Evolutionary conservation across 139 green algal species (phyloP).

Genomic region (Mesotaenium endlicherianum): DNA sequence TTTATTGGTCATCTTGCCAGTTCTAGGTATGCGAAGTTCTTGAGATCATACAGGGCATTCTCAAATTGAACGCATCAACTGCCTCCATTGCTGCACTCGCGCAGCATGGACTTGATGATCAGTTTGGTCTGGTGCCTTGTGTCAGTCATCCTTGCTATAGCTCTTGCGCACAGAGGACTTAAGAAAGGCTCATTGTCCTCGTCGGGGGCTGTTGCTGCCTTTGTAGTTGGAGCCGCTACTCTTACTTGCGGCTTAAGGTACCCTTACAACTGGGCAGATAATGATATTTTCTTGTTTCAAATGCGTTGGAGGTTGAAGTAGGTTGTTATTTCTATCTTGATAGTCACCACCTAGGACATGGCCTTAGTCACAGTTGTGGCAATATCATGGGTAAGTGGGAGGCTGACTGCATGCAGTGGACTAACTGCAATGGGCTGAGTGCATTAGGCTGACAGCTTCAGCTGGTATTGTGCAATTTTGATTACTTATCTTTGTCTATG

Average conservation of each 20-base stretch:
- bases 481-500: neutral
- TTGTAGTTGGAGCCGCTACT: constrained; percentile 12
- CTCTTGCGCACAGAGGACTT: constrained; percentile 4
- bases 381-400: neutral
- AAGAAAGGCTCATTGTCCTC: constrained; percentile 11
- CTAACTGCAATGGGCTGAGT: neutral
- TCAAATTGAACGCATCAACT: no score
- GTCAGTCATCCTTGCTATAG: neutral
- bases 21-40: neutral
- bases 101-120: no score
- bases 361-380: neutral
- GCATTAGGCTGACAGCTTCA: neutral
- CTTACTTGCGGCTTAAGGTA: neutral
- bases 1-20: neutral
- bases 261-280: no score
- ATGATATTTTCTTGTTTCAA: no score
- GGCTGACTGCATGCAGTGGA: no score
- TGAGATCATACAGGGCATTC: neutral
- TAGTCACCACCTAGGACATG: neutral
- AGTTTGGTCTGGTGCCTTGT: neutral
- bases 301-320: neutral
- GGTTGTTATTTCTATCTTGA: neutral
- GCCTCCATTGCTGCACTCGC: no score
- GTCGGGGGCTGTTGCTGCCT: constrained; percentile 21
- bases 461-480: neutral